These are phyloP conservation scores for Colletotrichum magnum DNA, from an alignment of 2,329 filamentous ascomycete genomes.

Conservation along the genomic window DNA sequence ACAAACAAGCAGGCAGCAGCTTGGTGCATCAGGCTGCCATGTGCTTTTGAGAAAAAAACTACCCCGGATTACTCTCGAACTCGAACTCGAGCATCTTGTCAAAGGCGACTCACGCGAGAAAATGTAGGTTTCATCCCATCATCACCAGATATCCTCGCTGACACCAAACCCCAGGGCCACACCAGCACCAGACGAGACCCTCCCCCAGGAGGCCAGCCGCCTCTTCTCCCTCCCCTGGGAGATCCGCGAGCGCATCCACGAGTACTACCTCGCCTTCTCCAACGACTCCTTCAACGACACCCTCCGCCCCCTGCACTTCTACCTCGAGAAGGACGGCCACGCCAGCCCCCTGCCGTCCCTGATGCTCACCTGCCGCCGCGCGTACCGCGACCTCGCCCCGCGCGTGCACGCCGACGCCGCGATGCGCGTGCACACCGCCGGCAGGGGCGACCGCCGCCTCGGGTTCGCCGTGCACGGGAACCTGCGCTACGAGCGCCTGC, in stretches of 20 bases:
- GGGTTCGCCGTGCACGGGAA: slow-evolving; percentile 48
- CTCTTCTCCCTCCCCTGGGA: slow-evolving; percentile 28
- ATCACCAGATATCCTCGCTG: background rate
- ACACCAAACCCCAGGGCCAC: background rate
- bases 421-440: slow-evolving; percentile 46
- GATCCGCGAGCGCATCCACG: slow-evolving; percentile 34
- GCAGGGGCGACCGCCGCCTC: slow-evolving; percentile 43
- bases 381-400: slow-evolving; percentile 46
- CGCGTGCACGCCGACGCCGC: slow-evolving; percentile 45
- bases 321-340: slow-evolving; percentile 33
- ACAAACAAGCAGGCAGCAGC: slow-evolving; percentile 27
- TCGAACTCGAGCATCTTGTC: too few species aligned
- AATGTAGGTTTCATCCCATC: background rate
- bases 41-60: background rate
- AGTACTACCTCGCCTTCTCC: slow-evolving; percentile 32
- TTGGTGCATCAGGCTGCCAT: slow-evolving; percentile 25
- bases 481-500: slow-evolving; percentile 46
- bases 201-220: background rate
- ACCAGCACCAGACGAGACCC: background rate
- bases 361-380: slow-evolving; percentile 49
- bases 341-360: slow-evolving; percentile 38
- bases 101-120: background rate
- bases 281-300: slow-evolving; percentile 34
- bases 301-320: slow-evolving; percentile 33
- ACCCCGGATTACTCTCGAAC: background rate